Conservation (phyloP, 768 basidiomycete species). For the Naematelia aurantialba region DNA sequence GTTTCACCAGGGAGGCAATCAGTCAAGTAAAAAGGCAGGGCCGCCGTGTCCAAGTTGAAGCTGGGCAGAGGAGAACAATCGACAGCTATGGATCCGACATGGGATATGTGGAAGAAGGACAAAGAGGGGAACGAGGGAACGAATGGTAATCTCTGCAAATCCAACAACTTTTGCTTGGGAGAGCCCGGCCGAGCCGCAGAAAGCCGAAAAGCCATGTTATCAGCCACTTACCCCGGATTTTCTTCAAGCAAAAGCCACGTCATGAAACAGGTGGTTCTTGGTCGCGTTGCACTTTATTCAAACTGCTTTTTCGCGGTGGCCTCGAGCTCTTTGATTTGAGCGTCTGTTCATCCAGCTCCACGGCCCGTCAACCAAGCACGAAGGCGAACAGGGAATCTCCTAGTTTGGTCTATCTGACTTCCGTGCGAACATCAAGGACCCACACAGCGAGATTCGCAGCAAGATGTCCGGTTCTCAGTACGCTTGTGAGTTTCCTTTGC, state of each 20-base stretch:
- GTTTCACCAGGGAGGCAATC: background rate
- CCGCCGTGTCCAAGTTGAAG: no score
- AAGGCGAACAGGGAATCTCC: no score
- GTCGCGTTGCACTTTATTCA: no score
- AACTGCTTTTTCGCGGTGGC: no score
- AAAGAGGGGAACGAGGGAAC: background rate
- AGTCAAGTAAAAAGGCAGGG: no score
- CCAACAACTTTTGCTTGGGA: background rate
- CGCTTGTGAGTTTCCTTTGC: slow-evolving; percentile 34
- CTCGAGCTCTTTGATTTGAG: background rate
- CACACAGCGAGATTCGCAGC: background rate
- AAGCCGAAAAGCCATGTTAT: background rate
- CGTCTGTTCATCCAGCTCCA: background rate
- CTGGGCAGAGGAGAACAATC: no score
- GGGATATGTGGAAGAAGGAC: background rate
- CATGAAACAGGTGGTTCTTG: no score
- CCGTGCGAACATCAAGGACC: background rate
- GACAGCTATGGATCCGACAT: background rate
- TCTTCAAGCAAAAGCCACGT: background rate
- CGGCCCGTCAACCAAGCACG: background rate
- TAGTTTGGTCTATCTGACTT: no score
- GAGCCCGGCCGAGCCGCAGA: background rate
- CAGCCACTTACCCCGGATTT: background rate
- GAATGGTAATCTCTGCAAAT: background rate
- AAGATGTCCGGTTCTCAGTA: slow-evolving; percentile 26